Percentiles rank a stretch among this genome's conserved stretches.
Evolutionary conservation across 2,329 filamentous ascomycete species (phyloP).

Genomic region (Colletotrichum godetiae): DNA sequence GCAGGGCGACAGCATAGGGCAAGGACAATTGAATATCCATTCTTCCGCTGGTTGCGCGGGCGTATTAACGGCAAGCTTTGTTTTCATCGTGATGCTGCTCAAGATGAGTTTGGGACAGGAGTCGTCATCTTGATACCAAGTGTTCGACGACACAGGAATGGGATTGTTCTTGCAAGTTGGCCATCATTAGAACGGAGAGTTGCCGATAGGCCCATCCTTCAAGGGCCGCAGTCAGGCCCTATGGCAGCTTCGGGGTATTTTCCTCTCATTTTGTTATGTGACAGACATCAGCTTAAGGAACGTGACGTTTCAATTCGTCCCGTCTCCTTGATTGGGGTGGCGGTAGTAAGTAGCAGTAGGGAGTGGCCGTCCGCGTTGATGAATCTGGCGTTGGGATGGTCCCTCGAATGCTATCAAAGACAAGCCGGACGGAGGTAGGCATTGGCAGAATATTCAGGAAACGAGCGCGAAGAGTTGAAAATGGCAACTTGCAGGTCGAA

Average conservation of each 20-base stretch:
- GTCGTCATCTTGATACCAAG: background rate
- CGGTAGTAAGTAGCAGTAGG: background rate
- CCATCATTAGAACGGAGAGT: conserved; percentile 3
- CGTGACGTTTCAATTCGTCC: conserved; percentile 30
- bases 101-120: background rate
- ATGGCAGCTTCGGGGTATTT: conserved; percentile 5
- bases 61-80: background rate
- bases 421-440: background rate
- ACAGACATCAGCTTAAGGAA: conserved; percentile 29
- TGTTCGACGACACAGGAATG: background rate
- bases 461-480: background rate
- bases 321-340: background rate
- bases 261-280: conserved; percentile 19
- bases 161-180: background rate
- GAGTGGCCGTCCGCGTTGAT: background rate
- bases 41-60: conserved; percentile 8
- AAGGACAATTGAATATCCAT: background rate
- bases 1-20: background rate
- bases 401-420: background rate
- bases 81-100: background rate
- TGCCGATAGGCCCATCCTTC: background rate
- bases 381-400: background rate
- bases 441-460: background rate
- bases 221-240: background rate
- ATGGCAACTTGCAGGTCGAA: background rate